These are phyloP conservation scores for Cutaneotrichosporon sp. DNA, from an alignment of 1,284 basidiomycete genomes.

Conservation along the genomic window DNA sequence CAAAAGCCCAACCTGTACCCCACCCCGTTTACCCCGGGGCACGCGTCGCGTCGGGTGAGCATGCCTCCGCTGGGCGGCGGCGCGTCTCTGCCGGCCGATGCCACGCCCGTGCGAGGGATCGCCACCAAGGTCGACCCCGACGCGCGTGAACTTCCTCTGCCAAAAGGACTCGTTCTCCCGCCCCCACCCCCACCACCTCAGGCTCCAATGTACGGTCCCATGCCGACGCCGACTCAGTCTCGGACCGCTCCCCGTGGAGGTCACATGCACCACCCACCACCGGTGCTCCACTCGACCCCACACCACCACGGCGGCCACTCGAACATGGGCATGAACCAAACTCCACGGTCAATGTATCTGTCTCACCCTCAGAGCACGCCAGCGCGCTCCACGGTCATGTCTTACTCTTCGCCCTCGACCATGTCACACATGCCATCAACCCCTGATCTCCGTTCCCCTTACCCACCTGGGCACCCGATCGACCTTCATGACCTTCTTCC, in stretches of 20 bases:
- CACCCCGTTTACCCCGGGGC: slow-evolving; percentile 20
- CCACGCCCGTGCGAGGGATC: slow-evolving; percentile 22
- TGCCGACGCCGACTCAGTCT: slow-evolving; percentile 25
- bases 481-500: slow-evolving; percentile 27
- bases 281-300: slow-evolving; percentile 2
- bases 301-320: slow-evolving; percentile 7
- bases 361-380: slow-evolving; percentile 22
- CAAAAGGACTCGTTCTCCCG: slow-evolving; percentile 23
- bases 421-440: slow-evolving; percentile 29
- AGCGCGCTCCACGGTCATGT: slow-evolving; percentile 16
- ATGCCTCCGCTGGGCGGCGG: slow-evolving; percentile 6
- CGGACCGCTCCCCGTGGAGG: neutral
- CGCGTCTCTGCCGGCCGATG: slow-evolving; percentile 18
- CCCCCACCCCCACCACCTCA: slow-evolving; percentile 18
- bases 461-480: slow-evolving; percentile 21
- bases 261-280: slow-evolving; percentile 9
- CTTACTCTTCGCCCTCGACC: slow-evolving; percentile 24
- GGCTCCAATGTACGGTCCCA: slow-evolving; percentile 13
- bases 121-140: slow-evolving; percentile 29
- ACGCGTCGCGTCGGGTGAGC: slow-evolving; percentile 16
- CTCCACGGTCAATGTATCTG: slow-evolving; percentile 11
- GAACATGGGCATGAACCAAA: slow-evolving; percentile 10
- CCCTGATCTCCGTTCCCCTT: slow-evolving; percentile 24
- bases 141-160: slow-evolving; percentile 25
- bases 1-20: slow-evolving; percentile 26